Base-by-base conservation (phyloP, 257 asterid species). In the Paulownia fortunei region DNA sequence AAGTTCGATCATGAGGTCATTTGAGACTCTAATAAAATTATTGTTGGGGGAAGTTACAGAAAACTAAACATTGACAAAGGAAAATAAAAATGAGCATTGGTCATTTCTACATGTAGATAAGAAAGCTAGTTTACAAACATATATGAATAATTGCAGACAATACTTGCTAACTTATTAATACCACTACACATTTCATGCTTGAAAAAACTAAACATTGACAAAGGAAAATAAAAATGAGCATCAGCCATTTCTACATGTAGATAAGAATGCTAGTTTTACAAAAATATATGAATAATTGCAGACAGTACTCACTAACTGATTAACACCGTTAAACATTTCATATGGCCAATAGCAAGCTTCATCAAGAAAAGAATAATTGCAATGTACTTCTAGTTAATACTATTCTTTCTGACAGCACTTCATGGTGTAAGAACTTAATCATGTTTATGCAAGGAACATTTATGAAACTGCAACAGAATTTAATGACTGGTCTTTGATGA, bases 221-320 rank as follows among this genome's bases (percentile, higher is more conserved):
- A 74, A 67, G 23, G 55, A 23, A 60, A 18, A 30, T 52, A 52
- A 58, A 72, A n/a, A 30, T 15, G 67, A 36, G 37, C 49, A 52
- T 49, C 6, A 10, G 21, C 5, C 46, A 52, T 11, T 11, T 6
- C 68, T 55, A 37, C 44, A 55, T 9, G 68, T 27, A 46, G 23
- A 74, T 46, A 42, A 16, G 30, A 44, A 41, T 46, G 55, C 9
- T 18, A 60, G 42, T 47, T 69, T 37, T 37, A 6, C 34, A 56
- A 19, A 69, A 49, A 42, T 60, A 60, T 24, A 46, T 49, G 74
- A 76, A 19, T 37, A 64, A 64, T 9, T 23, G 72, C 78, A 23
- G 66, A 49, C 21, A 39, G 39, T n/a, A 37, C n/a, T 49, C 27
- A 34, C 65, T 47, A 46, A 69, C 52, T 78, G 18, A 15, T 60